Percentiles rank a stretch among this genome's conserved stretches.
phyloP scores from a whole-genome alignment of 2,329 filamentous ascomycete species.

The Calycina herbarum region DNA sequence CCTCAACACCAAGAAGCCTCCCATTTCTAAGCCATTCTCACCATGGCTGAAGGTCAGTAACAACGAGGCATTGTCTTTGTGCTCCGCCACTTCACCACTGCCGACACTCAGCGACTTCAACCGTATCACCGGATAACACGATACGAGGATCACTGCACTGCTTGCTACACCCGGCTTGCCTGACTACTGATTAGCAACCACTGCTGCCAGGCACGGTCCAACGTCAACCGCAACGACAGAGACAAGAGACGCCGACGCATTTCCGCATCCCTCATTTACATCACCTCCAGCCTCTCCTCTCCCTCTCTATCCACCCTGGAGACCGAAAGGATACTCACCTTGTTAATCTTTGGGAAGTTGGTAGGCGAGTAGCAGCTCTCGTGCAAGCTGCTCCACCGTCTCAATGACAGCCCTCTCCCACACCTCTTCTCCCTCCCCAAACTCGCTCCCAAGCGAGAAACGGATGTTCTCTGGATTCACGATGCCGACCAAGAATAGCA shows the following conservation, averaged over 20 bases:
- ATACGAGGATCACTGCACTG: background rate
- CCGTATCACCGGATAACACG: slow-evolving; percentile 1
- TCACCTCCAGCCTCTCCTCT: background rate
- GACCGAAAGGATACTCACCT: background rate
- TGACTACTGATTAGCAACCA: slow-evolving; percentile 22
- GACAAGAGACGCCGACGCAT: slow-evolving; percentile 8
- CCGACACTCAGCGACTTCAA: background rate
- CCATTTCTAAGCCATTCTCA: background rate
- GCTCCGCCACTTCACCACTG: background rate
- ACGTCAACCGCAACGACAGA: slow-evolving; percentile 16
- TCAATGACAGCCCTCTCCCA: slow-evolving; percentile 37
- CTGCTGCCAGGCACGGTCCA: slow-evolving; percentile 19
- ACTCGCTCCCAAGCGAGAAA: slow-evolving; percentile 36
- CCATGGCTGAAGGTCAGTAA: background rate
- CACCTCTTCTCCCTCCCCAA: slow-evolving; percentile 27
- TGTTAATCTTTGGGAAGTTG: slow-evolving; percentile 7
- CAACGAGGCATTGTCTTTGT: background rate
- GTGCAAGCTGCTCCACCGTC: slow-evolving; percentile 28
- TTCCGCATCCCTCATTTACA: slow-evolving; percentile 11
- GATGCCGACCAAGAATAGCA: slow-evolving; percentile 50
- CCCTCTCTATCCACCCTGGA: background rate
- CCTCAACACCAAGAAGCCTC: background rate
- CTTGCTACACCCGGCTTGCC: background rate
- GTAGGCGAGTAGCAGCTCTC: slow-evolving; percentile 31
- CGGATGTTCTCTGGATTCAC: slow-evolving; percentile 36